Conservation (phyloP, 306 rosid genomes). For the Bauhinia variegata region DNA sequence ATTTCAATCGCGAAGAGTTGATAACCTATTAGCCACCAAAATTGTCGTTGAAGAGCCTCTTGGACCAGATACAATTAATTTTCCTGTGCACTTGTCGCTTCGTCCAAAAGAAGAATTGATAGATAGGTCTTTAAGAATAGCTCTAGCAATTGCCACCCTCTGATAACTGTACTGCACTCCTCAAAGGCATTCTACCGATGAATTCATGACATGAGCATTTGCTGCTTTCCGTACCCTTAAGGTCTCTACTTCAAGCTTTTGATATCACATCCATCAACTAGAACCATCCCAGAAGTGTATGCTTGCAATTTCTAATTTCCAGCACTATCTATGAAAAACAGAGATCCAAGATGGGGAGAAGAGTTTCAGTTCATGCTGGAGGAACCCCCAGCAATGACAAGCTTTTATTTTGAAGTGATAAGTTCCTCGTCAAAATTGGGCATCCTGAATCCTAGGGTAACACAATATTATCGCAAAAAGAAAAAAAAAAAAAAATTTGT, state of each 20-base stretch:
- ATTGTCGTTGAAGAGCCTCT: slow-evolving; percentile 74
- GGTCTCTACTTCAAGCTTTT: slow-evolving; percentile 64
- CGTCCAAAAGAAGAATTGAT: slow-evolving; percentile 75
- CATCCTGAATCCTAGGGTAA: slow-evolving; percentile 88
- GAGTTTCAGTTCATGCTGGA: slow-evolving; percentile 66
- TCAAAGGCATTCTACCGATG: slow-evolving; percentile 75
- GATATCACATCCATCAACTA: slow-evolving; percentile 60
- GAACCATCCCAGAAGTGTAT: slow-evolving; percentile 48
- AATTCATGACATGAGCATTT: slow-evolving; percentile 76
- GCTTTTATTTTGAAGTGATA: slow-evolving; percentile 71
- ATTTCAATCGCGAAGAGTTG: slow-evolving; percentile 64
- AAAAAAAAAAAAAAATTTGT: too few species aligned
- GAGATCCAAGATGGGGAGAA: slow-evolving; percentile 95
- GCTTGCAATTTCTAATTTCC: too few species aligned
- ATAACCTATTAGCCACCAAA: slow-evolving; percentile 73
- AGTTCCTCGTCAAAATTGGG: slow-evolving; percentile 82
- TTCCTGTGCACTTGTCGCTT: slow-evolving; percentile 86
- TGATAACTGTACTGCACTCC: slow-evolving; percentile 78
- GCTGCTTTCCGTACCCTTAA: slow-evolving; percentile 79
- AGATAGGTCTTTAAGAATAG: slow-evolving; percentile 77
- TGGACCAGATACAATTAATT: slow-evolving; percentile 63
- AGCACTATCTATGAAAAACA: too few species aligned
- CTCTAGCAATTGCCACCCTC: slow-evolving; percentile 87
- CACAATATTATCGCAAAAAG: slow-evolving; percentile 12
- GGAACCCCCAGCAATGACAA: slow-evolving; percentile 69